Percentiles rank a stretch among this genome's conserved stretches.
phyloP scores from a whole-genome alignment of 495 filamentous ascomycete species.

The Lichenothelia convexa region DNA sequence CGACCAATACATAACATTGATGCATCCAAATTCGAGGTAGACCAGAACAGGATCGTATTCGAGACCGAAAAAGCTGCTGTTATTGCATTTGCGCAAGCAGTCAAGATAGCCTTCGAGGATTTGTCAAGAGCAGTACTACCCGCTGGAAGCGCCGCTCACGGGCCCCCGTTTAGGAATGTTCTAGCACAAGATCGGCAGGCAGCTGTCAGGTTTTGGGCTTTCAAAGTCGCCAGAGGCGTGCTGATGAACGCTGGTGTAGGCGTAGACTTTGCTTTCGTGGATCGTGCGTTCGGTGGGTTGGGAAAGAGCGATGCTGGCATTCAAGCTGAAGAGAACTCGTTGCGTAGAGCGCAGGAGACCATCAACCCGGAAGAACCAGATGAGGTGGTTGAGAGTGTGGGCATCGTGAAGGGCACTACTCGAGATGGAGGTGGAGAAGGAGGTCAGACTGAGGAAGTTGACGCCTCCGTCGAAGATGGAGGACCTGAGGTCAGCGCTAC shows the following conservation, averaged over 20 bases:
- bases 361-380: constrained; percentile 10
- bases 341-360: constrained; percentile 8
- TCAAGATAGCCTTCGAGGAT: constrained; percentile 34
- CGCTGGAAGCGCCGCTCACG: constrained; percentile 1
- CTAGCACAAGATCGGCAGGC: constrained; percentile 19
- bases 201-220: constrained; percentile 38
- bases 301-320: constrained; percentile 18
- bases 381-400: constrained; percentile 4
- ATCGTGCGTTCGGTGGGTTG: constrained; percentile 44
- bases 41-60: constrained; percentile 34
- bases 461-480: neutral
- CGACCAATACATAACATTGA: constrained; percentile 37
- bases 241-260: constrained; percentile 41
- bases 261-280: constrained; percentile 39
- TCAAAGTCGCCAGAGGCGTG: constrained; percentile 41
- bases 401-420: neutral
- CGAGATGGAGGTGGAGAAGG: too few species aligned
- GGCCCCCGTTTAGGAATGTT: neutral
- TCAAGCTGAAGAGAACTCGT: constrained; percentile 11
- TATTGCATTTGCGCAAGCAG: constrained; percentile 32
- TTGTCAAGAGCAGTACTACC: constrained; percentile 19
- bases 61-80: constrained; percentile 37
- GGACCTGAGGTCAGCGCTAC: neutral
- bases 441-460: neutral
- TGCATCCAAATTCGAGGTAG: constrained; percentile 37